phyloP scores from a whole-genome alignment of 768 basidiomycete genomes.

The Hydnum rufescens region DNA sequence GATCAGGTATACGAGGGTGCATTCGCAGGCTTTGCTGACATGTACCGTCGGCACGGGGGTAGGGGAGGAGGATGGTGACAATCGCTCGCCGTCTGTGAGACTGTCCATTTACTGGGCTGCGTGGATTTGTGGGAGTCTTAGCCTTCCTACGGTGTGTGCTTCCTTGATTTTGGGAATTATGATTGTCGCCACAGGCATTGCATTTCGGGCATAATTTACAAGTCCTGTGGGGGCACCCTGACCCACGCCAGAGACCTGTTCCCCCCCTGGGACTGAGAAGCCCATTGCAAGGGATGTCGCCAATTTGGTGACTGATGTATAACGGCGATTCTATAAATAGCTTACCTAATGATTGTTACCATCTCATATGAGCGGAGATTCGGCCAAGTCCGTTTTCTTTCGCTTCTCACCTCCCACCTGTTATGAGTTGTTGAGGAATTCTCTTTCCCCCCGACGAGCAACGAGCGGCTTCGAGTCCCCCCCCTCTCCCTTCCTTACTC shows the following conservation, averaged over 20 bases:
- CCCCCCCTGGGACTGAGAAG: too few species aligned
- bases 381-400: not conserved
- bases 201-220: too few species aligned
- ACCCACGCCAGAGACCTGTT: too few species aligned
- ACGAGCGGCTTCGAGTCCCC: slow-evolving; percentile 11
- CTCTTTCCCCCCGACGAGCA: not conserved
- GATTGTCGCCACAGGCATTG: too few species aligned
- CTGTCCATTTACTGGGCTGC: too few species aligned
- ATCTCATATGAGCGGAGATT: not conserved
- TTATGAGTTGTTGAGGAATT: not conserved
- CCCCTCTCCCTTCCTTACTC: slow-evolving; percentile 14
- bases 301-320: not conserved
- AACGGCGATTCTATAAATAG: not conserved
- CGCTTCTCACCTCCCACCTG: not conserved
- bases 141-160: too few species aligned
- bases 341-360: not conserved
- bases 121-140: too few species aligned
- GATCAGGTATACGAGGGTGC: not conserved
- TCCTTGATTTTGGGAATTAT: too few species aligned
- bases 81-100: not conserved
- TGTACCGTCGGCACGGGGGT: not conserved
- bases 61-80: not conserved
- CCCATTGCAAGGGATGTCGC: too few species aligned
- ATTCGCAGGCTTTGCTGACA: not conserved
- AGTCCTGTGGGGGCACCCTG: too few species aligned